Percentiles rank a stretch among this genome's conserved stretches.
These are phyloP conservation scores for Serendipita sp. DNA, from an alignment of 768 basidiomycete genomes.

Conservation along the genomic window DNA sequence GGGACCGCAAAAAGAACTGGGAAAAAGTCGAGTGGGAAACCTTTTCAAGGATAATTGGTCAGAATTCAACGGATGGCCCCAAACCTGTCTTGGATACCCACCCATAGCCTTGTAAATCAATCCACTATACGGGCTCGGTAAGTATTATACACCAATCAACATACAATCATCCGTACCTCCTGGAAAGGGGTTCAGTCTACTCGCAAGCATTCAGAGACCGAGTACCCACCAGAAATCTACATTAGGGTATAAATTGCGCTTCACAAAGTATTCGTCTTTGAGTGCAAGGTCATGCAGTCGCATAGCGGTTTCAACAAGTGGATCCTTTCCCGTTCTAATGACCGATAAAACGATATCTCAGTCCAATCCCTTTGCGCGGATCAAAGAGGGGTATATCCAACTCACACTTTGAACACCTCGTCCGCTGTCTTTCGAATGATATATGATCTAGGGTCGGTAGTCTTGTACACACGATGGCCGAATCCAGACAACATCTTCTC, in stretches of 20 bases:
- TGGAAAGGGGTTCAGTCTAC: slow-evolving; percentile 18
- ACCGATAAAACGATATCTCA: neutral
- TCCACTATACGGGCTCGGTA: slow-evolving; percentile 33
- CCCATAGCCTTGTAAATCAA: slow-evolving; percentile 89
- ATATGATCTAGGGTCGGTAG: slow-evolving; percentile 77
- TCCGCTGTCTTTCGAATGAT: slow-evolving; percentile 83
- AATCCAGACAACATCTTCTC: slow-evolving; percentile 85
- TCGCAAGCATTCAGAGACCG: slow-evolving; percentile 8
- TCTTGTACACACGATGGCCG: slow-evolving; percentile 77
- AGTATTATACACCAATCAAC: neutral
- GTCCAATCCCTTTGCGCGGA: neutral
- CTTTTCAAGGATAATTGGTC: slow-evolving; percentile 21
- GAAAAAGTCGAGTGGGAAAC: slow-evolving; percentile 90
- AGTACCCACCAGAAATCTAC: slow-evolving; percentile 72
- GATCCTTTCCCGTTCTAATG: slow-evolving; percentile 66
- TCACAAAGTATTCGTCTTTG: slow-evolving; percentile 80
- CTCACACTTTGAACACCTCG: slow-evolving; percentile 79
- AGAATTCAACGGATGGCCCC: slow-evolving; percentile 1
- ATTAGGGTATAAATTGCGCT: slow-evolving; percentile 70
- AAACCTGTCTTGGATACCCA: slow-evolving; percentile 20
- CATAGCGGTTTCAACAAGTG: slow-evolving; percentile 78
- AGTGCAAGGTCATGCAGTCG: slow-evolving; percentile 75
- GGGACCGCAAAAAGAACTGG: slow-evolving; percentile 87
- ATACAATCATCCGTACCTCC: slow-evolving; percentile 28
- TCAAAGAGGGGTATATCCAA: slow-evolving; percentile 10